phyloP scores from a whole-genome alignment of 306 rosid genomes.

The Geum urbanum region DNA sequence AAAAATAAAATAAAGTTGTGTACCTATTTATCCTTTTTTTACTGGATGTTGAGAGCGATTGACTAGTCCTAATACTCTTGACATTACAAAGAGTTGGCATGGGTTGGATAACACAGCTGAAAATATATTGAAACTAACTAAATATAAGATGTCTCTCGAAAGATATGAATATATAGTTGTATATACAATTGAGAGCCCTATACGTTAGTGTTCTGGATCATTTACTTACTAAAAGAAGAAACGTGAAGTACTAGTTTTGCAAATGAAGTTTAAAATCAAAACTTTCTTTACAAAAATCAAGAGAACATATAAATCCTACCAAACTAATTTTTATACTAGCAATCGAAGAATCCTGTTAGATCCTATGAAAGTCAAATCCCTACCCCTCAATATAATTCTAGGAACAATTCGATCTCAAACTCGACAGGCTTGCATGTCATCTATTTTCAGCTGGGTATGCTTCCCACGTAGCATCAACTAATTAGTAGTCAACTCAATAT shows the following conservation, averaged over 20 bases:
- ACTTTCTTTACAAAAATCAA: not conserved
- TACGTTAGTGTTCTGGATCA: not conserved
- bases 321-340: not conserved
- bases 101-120: no score
- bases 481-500: not conserved
- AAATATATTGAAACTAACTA: no score
- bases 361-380: not conserved
- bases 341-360: conserved; percentile 4
- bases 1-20: no score
- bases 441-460: conserved; percentile 22
- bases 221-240: not conserved
- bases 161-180: no score
- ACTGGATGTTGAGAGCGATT: not conserved
- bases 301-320: not conserved
- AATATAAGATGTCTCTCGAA: no score
- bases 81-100: no score
- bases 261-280: not conserved
- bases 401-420: not conserved
- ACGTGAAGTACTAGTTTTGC: not conserved
- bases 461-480: conserved; percentile 31
- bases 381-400: not conserved
- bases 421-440: conserved; percentile 38
- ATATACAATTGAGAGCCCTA: no score
- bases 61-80: not conserved
- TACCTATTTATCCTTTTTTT: no score